Conservation (phyloP, 176 grass and related monocot species). For the Lolium perenne region DNA sequence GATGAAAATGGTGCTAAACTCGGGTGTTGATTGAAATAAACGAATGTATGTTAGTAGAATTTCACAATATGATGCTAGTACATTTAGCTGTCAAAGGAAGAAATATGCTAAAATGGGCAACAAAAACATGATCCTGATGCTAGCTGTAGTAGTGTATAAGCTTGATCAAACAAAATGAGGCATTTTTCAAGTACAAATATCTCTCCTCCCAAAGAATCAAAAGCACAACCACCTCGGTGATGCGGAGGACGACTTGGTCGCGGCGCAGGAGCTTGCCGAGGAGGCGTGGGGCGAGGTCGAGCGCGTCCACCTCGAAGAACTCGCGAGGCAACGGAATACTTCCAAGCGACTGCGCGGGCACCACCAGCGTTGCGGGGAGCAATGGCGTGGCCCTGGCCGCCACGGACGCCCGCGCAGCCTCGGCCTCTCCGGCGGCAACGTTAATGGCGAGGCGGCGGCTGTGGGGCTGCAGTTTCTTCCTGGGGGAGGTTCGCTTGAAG, state of each 20-base stretch:
- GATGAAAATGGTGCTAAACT: background rate
- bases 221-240: slow-evolving; percentile 70
- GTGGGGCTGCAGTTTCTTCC: slow-evolving; percentile 38
- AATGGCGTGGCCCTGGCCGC: background rate
- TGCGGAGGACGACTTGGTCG: slow-evolving; percentile 80
- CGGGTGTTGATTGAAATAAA: too few relatives aligned
- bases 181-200: slow-evolving; percentile 27
- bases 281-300: slow-evolving; percentile 86
- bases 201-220: slow-evolving; percentile 33
- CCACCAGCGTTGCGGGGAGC: background rate
- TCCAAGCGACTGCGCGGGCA: background rate
- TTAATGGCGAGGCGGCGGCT: slow-evolving; percentile 26
- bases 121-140: background rate
- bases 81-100: background rate
- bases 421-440: slow-evolving; percentile 5
- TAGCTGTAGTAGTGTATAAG: background rate
- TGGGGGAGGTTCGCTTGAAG: slow-evolving; percentile 71
- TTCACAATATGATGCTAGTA: background rate
- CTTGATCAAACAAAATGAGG: background rate
- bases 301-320: slow-evolving; percentile 85
- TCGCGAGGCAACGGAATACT: slow-evolving; percentile 50
- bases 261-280: slow-evolving; percentile 90
- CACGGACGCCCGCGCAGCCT: background rate
- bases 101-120: background rate
- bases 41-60: background rate